These are phyloP conservation scores for Daldinia childiae DNA, from an alignment of 495 filamentous ascomycete genomes.

Conservation along the genomic window DNA sequence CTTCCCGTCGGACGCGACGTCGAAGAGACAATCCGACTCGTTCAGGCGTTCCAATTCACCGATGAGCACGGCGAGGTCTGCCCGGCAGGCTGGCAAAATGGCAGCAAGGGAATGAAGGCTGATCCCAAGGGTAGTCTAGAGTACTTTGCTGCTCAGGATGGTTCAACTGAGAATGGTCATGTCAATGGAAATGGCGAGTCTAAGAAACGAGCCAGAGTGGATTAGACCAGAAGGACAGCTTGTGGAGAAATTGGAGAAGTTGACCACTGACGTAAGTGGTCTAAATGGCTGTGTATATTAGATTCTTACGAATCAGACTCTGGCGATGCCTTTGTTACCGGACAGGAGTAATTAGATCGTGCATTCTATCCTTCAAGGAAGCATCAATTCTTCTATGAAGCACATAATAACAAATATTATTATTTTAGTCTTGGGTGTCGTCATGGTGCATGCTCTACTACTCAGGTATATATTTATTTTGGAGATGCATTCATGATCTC, in stretches of 20 bases:
- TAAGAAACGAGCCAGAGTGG: constrained; percentile 40
- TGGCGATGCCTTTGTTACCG: constrained; percentile 27
- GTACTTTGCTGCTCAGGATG: constrained; percentile 51
- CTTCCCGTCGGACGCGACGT: constrained; percentile 66
- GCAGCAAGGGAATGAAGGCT: constrained; percentile 63
- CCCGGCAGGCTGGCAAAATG: constrained; percentile 66
- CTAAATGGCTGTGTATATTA: constrained; percentile 18
- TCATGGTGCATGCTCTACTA: not conserved
- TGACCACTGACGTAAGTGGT: constrained; percentile 26
- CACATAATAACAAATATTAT: not conserved
- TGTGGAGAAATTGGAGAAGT: constrained; percentile 20
- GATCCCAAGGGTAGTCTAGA: constrained; percentile 58
- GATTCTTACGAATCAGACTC: constrained; percentile 13
- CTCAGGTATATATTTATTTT: not conserved
- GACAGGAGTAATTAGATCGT: constrained; percentile 19
- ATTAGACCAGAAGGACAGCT: constrained; percentile 12
- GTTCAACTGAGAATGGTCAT: constrained; percentile 24
- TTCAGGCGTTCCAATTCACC: constrained; percentile 69
- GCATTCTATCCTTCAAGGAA: not conserved
- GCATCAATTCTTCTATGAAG: not conserved
- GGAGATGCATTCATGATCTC: not conserved
- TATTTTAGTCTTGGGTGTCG: not conserved
- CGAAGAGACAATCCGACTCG: constrained; percentile 65
- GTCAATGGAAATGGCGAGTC: constrained; percentile 44
- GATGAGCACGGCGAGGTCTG: constrained; percentile 69